phyloP scores from a whole-genome alignment of 805 yeast species.

The Candida endomychidarum region DNA sequence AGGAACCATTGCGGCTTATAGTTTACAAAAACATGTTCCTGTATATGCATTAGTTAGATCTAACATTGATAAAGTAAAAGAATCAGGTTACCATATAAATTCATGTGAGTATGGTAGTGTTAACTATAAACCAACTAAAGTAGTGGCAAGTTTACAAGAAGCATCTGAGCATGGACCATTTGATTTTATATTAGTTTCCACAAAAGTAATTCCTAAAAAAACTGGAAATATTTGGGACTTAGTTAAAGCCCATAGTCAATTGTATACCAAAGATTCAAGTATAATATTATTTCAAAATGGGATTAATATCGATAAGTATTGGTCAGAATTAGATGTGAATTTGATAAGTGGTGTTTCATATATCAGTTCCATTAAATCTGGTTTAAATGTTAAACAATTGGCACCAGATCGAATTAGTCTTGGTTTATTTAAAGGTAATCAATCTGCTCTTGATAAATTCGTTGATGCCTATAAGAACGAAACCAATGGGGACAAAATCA shows the following conservation, averaged over 20 bases:
- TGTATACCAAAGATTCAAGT: slow-evolving; percentile 21
- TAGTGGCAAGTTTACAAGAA: slow-evolving; percentile 29
- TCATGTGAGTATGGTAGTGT: slow-evolving; percentile 30
- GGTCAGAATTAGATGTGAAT: slow-evolving; percentile 18
- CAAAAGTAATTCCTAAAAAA: slow-evolving; percentile 33
- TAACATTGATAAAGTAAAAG: slow-evolving; percentile 26
- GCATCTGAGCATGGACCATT: slow-evolving; percentile 28
- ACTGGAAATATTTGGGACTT: slow-evolving; percentile 25
- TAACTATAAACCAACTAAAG: slow-evolving; percentile 23
- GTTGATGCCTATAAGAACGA: slow-evolving; percentile 23
- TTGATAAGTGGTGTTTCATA: slow-evolving; percentile 35
- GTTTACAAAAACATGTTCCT: slow-evolving; percentile 25
- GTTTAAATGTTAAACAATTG: slow-evolving; percentile 26
- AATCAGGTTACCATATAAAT: slow-evolving; percentile 29
- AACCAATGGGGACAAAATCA: slow-evolving; percentile 19
- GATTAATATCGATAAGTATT: slow-evolving; percentile 22
- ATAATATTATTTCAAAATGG: slow-evolving; percentile 29
- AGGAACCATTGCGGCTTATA: slow-evolving; percentile 32
- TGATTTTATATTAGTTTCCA: slow-evolving; percentile 33
- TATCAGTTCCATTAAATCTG: slow-evolving; percentile 30
- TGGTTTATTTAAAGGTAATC: slow-evolving; percentile 29
- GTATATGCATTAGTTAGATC: slow-evolving; percentile 35
- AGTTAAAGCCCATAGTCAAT: slow-evolving; percentile 13
- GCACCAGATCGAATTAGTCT: slow-evolving; percentile 25
- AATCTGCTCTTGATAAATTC: slow-evolving; percentile 22